These are phyloP conservation scores for Phytopythium boreale DNA, from an alignment of 352 stramenopile genomes.

Conservation along the genomic window DNA sequence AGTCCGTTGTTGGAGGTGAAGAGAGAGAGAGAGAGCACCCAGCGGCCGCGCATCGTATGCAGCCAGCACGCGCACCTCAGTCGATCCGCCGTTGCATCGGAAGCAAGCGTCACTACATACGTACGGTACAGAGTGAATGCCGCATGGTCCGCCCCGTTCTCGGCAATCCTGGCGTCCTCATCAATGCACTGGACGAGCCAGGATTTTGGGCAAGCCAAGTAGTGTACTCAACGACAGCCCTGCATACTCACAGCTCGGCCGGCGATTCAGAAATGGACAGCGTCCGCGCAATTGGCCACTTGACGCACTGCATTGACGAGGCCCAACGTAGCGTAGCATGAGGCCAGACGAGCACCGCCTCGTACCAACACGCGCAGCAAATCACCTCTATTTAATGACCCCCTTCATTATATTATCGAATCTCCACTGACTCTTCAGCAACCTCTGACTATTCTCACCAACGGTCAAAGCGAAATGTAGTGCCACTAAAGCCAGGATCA, in stretches of 20 bases:
- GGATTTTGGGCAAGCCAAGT: no score
- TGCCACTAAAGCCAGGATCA: not conserved
- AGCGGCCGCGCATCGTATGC: no score
- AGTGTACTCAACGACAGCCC: no score
- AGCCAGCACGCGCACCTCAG: no score
- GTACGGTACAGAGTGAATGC: no score
- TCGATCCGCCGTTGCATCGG: no score
- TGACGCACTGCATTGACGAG: not conserved
- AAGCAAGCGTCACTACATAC: no score
- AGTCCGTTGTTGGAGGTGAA: no score
- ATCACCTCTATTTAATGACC: not conserved
- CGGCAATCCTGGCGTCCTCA: no score
- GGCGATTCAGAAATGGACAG: not conserved
- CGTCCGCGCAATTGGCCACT: not conserved
- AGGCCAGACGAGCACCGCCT: not conserved
- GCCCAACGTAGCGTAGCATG: not conserved
- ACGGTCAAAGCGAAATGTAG: not conserved
- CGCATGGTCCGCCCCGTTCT: no score
- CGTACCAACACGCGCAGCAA: not conserved
- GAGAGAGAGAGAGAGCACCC: no score
- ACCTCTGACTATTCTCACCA: not conserved
- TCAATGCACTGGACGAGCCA: no score
- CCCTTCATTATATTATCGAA: not conserved
- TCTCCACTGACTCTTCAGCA: not conserved
- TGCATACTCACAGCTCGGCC: not conserved